phyloP scores from a whole-genome alignment of 2,329 filamentous ascomycete genomes.

The Paecilomyces fulvus region DNA sequence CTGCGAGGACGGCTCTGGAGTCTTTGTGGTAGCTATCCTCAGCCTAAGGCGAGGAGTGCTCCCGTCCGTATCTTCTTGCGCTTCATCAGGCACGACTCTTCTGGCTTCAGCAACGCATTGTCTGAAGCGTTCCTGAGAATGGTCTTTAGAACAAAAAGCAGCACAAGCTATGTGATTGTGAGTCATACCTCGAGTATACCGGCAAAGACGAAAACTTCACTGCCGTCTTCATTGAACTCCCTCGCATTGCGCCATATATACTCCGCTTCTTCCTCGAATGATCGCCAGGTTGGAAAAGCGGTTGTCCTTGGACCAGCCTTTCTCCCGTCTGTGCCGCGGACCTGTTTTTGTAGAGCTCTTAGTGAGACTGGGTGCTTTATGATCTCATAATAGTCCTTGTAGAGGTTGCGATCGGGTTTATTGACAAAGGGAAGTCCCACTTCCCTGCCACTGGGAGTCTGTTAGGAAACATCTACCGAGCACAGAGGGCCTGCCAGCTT shows the following conservation, averaged over 20 bases:
- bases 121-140: slow-evolving; percentile 56
- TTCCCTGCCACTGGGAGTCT: slow-evolving; percentile 48
- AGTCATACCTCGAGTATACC: slow-evolving; percentile 64
- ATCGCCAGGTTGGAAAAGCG: slow-evolving; percentile 73
- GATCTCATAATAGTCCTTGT: slow-evolving; percentile 75
- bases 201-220: slow-evolving; percentile 70
- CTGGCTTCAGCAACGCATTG: slow-evolving; percentile 64
- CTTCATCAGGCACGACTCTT: slow-evolving; percentile 60
- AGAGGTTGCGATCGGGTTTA: slow-evolving; percentile 61
- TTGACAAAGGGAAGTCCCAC: slow-evolving; percentile 69
- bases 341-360: slow-evolving; percentile 65
- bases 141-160: slow-evolving; percentile 8
- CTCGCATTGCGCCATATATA: slow-evolving; percentile 82
- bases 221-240: slow-evolving; percentile 86
- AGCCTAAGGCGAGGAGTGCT: slow-evolving; percentile 71
- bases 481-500: slow-evolving; percentile 30
- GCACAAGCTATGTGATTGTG: slow-evolving; percentile 2
- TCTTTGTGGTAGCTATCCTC: slow-evolving; percentile 49
- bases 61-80: slow-evolving; percentile 19
- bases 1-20: slow-evolving; percentile 40
- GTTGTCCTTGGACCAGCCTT: slow-evolving; percentile 51
- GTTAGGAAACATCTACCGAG: slow-evolving; percentile 10
- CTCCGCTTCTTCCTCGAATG: slow-evolving; percentile 70
- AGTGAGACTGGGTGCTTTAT: slow-evolving; percentile 76
- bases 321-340: slow-evolving; percentile 64